Base-by-base conservation (phyloP, 73 alveolate genomes). In the Effrenium voratum region DNA sequence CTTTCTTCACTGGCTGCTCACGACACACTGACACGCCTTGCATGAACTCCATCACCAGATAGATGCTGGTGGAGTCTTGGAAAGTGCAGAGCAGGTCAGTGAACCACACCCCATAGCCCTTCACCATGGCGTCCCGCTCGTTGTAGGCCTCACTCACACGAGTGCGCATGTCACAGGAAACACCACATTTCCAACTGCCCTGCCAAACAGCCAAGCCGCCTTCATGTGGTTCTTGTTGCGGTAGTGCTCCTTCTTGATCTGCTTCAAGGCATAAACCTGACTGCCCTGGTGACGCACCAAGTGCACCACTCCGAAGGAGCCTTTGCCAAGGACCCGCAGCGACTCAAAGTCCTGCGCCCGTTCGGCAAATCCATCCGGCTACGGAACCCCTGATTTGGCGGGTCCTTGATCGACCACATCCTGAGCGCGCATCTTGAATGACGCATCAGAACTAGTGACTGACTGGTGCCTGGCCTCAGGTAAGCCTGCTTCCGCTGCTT, bases 1-100 rank as follows among this genome's bases (percentile, higher is more conserved):
- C n/a, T n/a, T n/a, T n/a, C n/a, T n/a, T n/a, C n/a, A n/a, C n/a
- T n/a, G n/a, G n/a, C n/a, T n/a, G n/a, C n/a, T n/a, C n/a, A n/a
- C n/a, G n/a, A n/a, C n/a, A 8, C 75, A 60, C 4, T 32, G 15
- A 4, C 75, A 4, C 0, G 94, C 94, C 98, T 76, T 92, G 95
- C 77, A 94, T 76, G 97, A 70, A 99, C 90, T 99, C 99, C 99
- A 99, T 99, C 66, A 99, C 99, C 93, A 99, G 66, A 91, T 95
- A 99, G 73, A 99, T 46, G 75, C 80, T 88, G 45, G 75, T 90
- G 16, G 99, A 98, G 52, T 99, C 99, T 90, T 99, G 99, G 91
- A 99, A 99, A 40, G 99, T 83, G 57, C 98, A 76, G 30, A 96
- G 86, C 66, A 99, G 80, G 79, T 99, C 99, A 2, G 93, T 94